Percentiles rank a stretch among this genome's conserved stretches.
phyloP scores from a whole-genome alignment of 1,284 basidiomycete genomes.

The Xerocomus amazonicus region DNA sequence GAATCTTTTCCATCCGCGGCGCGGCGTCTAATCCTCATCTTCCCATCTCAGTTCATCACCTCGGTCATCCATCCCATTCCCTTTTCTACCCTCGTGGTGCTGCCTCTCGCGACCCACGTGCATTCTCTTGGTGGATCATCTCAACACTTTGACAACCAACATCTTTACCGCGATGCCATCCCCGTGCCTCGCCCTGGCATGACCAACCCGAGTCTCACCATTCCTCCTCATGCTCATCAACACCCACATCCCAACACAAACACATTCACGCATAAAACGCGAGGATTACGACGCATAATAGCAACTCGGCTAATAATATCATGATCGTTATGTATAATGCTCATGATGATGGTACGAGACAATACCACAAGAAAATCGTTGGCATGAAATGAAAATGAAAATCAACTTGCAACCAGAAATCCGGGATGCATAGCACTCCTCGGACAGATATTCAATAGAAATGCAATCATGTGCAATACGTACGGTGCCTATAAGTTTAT shows the following conservation, averaged over 20 bases:
- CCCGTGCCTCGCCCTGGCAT: background rate
- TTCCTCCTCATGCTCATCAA: constrained; percentile 13
- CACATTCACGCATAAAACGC: background rate
- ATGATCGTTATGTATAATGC: constrained; percentile 14
- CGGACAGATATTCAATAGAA: constrained; percentile 24
- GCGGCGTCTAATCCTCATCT: background rate
- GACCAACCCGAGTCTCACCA: background rate
- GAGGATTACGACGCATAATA: constrained; percentile 18
- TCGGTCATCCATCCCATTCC: background rate
- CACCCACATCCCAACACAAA: background rate
- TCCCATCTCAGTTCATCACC: background rate
- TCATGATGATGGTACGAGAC: constrained; percentile 9
- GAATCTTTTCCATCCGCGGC: too few species aligned
- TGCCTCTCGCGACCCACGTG: background rate
- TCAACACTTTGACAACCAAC: constrained; percentile 4
- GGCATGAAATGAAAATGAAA: constrained; percentile 2
- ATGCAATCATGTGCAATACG: constrained; percentile 31
- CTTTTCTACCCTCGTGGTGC: too few species aligned
- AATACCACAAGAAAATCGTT: constrained; percentile 14
- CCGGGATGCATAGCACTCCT: constrained; percentile 1
- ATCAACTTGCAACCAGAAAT: background rate
- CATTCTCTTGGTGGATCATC: constrained; percentile 12
- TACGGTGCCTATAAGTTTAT: constrained; percentile 26
- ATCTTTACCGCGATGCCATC: constrained; percentile 6
- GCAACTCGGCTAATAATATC: constrained; percentile 23